phyloP scores from a whole-genome alignment of 192 early-diverging fungal species.

The Funneliformis mosseae region DNA sequence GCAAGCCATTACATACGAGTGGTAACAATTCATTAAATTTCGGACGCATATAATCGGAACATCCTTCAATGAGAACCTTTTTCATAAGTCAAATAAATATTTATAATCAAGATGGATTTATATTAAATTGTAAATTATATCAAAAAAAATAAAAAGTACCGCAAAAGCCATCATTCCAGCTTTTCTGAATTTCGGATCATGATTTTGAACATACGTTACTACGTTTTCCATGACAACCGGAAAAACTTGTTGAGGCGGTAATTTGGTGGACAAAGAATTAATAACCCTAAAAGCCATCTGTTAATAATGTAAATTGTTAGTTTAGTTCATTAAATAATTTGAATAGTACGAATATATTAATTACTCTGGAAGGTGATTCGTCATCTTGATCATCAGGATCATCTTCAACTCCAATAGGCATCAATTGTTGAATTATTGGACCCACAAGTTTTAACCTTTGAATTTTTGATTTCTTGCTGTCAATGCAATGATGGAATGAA shows the following conservation, averaged over 20 bases:
- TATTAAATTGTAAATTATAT: slow-evolving; percentile 9
- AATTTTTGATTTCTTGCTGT: slow-evolving; percentile 79
- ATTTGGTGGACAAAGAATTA: slow-evolving; percentile 77
- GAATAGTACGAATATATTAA: slow-evolving; percentile 11
- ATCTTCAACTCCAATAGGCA: slow-evolving; percentile 84
- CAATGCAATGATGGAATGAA: slow-evolving; percentile 21
- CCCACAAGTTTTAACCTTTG: slow-evolving; percentile 81
- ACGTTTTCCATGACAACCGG: slow-evolving; percentile 74
- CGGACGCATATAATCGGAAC: slow-evolving; percentile 80
- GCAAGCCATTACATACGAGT: slow-evolving; percentile 74
- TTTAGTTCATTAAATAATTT: not conserved
- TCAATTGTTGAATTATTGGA: slow-evolving; percentile 74
- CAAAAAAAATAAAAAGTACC: slow-evolving; percentile 37
- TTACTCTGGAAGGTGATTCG: slow-evolving; percentile 71
- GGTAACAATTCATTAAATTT: slow-evolving; percentile 79
- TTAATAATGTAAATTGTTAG: slow-evolving; percentile 1
- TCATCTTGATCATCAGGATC: slow-evolving; percentile 82
- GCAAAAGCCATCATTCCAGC: slow-evolving; percentile 88
- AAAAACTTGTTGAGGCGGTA: slow-evolving; percentile 88
- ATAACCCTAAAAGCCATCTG: slow-evolving; percentile 65
- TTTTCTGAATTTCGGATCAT: slow-evolving; percentile 75
- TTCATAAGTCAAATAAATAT: slow-evolving; percentile 15
- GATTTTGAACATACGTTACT: slow-evolving; percentile 76
- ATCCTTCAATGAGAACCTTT: slow-evolving; percentile 74
- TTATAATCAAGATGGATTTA: not conserved